Conservation (phyloP, 2,329 filamentous ascomycete species). For the Botrytis porri region DNA sequence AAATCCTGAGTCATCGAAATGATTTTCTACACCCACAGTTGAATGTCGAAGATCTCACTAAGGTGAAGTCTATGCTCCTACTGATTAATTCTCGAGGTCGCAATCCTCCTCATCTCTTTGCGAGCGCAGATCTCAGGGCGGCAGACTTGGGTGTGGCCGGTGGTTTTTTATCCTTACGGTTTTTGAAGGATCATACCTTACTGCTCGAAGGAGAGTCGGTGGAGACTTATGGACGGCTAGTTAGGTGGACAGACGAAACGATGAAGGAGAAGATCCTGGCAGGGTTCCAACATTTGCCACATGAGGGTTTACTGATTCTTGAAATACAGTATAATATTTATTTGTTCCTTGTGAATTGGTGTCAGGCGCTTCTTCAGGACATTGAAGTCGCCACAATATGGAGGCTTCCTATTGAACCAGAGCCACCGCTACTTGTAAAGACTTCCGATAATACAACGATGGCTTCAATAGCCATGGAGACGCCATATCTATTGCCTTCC, state of each 20-base stretch:
- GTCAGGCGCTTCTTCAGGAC: neutral
- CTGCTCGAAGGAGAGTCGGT: neutral
- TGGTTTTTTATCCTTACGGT: fast-evolving
- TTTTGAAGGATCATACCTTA: neutral
- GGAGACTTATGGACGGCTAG: neutral
- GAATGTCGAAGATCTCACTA: neutral
- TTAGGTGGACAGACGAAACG: neutral
- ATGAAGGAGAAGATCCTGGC: neutral
- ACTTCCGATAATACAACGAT: neutral
- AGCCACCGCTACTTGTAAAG: neutral
- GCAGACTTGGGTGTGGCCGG: neutral
- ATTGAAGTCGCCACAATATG: neutral
- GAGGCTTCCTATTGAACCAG: neutral
- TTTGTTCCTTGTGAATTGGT: neutral
- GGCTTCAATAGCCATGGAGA: neutral
- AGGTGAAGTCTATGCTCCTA: neutral
- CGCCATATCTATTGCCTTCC: neutral
- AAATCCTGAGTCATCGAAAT: neutral
- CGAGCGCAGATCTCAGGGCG: neutral
- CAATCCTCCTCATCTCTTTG: neutral
- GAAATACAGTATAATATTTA: neutral
- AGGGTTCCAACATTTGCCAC: neutral
- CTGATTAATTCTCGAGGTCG: neutral
- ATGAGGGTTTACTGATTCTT: neutral
- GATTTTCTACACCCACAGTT: neutral